Evolutionary conservation across 129 eudicot species (phyloP).

Genomic region (Smallanthus sonchifolius): DNA sequence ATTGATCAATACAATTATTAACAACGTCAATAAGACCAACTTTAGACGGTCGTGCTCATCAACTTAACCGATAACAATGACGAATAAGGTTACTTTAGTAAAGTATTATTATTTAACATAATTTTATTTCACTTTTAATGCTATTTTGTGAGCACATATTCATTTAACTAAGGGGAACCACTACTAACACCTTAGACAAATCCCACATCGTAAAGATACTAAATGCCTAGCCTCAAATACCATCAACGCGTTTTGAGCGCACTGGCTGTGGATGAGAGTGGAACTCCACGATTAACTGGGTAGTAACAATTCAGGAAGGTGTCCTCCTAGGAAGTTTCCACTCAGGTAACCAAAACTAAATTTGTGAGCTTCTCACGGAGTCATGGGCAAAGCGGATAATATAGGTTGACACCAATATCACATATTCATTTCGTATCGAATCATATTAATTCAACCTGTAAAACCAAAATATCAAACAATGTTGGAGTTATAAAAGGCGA

Average conservation of each 20-base stretch:
- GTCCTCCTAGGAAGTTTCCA: neutral
- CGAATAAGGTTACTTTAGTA: neutral
- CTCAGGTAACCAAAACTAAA: neutral
- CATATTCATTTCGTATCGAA: neutral
- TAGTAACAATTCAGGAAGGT: neutral
- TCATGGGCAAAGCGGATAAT: neutral
- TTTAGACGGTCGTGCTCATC: constrained; percentile 5
- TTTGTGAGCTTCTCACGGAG: neutral
- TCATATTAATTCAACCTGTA: neutral
- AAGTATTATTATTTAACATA: neutral
- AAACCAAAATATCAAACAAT: neutral
- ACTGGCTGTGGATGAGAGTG: neutral
- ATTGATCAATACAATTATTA: constrained; percentile 9
- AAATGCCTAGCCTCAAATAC: neutral
- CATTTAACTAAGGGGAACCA: neutral
- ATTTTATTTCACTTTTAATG: neutral
- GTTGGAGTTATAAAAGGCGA: neutral
- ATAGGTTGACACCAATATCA: neutral
- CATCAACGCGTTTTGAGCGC: neutral
- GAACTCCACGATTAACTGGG: neutral
- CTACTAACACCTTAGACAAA: neutral
- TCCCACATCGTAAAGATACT: neutral
- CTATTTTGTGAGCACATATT: neutral
- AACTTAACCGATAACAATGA: constrained; percentile 6
- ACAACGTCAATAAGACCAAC: constrained; percentile 3